Conservation (phyloP, 1,139 yeast species). For the Zhuliangozyma parablackwelliae region DNA sequence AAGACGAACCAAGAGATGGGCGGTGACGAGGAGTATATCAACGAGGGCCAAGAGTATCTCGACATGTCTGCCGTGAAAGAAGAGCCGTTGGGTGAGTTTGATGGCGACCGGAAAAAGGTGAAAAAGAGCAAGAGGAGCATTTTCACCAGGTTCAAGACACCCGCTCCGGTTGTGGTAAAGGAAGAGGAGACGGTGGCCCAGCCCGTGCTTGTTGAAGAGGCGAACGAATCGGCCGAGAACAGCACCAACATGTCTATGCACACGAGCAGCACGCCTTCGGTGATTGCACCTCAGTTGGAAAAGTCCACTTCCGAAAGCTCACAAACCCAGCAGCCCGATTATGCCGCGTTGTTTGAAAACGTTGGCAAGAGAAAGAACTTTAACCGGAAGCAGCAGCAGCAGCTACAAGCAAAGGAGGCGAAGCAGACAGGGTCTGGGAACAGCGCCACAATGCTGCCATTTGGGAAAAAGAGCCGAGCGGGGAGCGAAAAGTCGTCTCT, state of each 20-base stretch:
- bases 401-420: slow-evolving; percentile 4
- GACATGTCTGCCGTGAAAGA: slow-evolving; percentile 21
- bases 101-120: slow-evolving; percentile 20
- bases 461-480: slow-evolving; percentile 4
- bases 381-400: slow-evolving; percentile 15
- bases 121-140: slow-evolving; percentile 34
- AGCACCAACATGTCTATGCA: too few relatives aligned
- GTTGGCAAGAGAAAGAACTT: slow-evolving; percentile 41
- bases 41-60: slow-evolving; percentile 3
- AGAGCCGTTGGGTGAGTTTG: slow-evolving; percentile 17
- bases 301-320: slow-evolving; percentile 12
- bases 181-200: too few relatives aligned
- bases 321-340: slow-evolving; percentile 27
- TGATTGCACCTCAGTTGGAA: slow-evolving; percentile 2
- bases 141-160: slow-evolving; percentile 41
- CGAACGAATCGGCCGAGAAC: too few relatives aligned
- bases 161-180: slow-evolving; percentile 5
- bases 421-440: slow-evolving; percentile 6
- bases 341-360: slow-evolving; percentile 43
- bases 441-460: slow-evolving; percentile 11
- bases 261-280: too few relatives aligned
- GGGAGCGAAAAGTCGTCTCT: slow-evolving; percentile 9
- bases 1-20: slow-evolving; percentile 16
- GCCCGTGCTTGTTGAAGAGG: too few relatives aligned
- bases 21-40: neutral